Evolutionary conservation across 495 filamentous ascomycete species (phyloP).

Genomic region (Aspergillus diversus): DNA sequence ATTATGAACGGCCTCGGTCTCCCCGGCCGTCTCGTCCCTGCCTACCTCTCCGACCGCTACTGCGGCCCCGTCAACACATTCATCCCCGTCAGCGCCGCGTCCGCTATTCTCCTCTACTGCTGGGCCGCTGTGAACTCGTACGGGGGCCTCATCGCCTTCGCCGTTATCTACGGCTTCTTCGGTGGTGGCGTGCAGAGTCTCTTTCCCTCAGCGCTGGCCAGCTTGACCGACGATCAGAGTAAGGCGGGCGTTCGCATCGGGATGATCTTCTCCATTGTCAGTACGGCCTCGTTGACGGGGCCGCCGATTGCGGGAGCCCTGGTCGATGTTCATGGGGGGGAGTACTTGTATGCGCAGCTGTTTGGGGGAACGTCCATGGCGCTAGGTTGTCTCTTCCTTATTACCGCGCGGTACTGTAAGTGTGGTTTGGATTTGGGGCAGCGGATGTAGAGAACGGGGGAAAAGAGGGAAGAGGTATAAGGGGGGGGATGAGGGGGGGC

Average conservation of each 20-base stretch:
- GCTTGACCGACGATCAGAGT: constrained; percentile 59
- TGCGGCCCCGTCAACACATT: neutral
- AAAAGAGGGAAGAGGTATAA: too few relatives aligned
- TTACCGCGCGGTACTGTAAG: too few relatives aligned
- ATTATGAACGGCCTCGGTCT: constrained; percentile 16
- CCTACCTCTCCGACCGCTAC: constrained; percentile 10
- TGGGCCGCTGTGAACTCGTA: neutral
- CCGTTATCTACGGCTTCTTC: constrained; percentile 54
- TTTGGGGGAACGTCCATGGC: too few relatives aligned
- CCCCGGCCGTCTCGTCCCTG: constrained; percentile 12
- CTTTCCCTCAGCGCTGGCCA: constrained; percentile 56
- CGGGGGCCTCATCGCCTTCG: neutral
- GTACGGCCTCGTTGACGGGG: constrained; percentile 68
- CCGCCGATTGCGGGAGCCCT: constrained; percentile 64
- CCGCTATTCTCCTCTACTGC: neutral
- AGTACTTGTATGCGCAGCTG: too few relatives aligned
- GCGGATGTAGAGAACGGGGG: too few relatives aligned
- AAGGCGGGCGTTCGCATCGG: constrained; percentile 70
- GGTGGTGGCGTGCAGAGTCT: constrained; percentile 65
- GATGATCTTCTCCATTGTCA: constrained; percentile 70
- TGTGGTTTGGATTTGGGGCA: too few relatives aligned
- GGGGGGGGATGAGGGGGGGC: too few relatives aligned
- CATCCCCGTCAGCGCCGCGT: neutral
- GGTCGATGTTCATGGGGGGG: neutral
- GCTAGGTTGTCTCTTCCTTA: too few relatives aligned